These are phyloP conservation scores for Phytophthora cactorum DNA, from an alignment of 352 stramenopile species.

Conservation along the genomic window DNA sequence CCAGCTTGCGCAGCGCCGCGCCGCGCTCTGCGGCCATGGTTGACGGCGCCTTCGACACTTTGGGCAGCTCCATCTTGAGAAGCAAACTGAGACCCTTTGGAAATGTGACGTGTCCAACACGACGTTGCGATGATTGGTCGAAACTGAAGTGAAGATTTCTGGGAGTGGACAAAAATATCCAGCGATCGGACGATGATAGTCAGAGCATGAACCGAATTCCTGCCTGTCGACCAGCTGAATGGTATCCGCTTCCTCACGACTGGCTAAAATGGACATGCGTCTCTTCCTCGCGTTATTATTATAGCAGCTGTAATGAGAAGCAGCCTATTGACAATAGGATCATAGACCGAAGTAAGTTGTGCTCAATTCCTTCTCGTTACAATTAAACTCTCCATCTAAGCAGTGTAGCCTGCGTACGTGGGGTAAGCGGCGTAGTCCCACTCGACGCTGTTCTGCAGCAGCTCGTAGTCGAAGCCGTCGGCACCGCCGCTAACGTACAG, in stretches of 20 bases:
- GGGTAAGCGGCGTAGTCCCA: slow-evolving; percentile 59
- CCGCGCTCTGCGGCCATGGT: slow-evolving; percentile 1
- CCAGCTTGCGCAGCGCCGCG: slow-evolving; percentile 19
- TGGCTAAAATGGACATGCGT: no score
- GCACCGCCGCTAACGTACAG: slow-evolving; percentile 56
- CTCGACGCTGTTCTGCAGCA: slow-evolving; percentile 50
- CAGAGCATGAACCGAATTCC: slow-evolving; percentile 8
- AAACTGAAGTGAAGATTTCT: background rate
- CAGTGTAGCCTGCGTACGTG: slow-evolving; percentile 43
- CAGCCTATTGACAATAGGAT: background rate
- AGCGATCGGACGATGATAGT: slow-evolving; percentile 17
- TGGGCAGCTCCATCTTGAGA: slow-evolving; percentile 28
- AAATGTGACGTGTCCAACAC: slow-evolving; percentile 26
- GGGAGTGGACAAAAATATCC: slow-evolving; percentile 11
- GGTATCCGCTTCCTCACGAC: background rate
- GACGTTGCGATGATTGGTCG: slow-evolving; percentile 4
- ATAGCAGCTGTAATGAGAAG: background rate
- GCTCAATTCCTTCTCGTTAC: background rate
- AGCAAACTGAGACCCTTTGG: slow-evolving; percentile 2
- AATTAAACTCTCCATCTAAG: slow-evolving; percentile 5
- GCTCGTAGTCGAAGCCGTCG: slow-evolving; percentile 52
- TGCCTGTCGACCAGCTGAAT: slow-evolving; percentile 20
- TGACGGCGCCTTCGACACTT: slow-evolving; percentile 11
- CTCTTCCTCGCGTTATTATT: no score
- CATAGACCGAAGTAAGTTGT: background rate